A percentile compares a stretch with the other conserved stretches of the same genome.
Conservation (phyloP, 2,329 filamentous ascomycete species). For the Lachnellula cervina region DNA sequence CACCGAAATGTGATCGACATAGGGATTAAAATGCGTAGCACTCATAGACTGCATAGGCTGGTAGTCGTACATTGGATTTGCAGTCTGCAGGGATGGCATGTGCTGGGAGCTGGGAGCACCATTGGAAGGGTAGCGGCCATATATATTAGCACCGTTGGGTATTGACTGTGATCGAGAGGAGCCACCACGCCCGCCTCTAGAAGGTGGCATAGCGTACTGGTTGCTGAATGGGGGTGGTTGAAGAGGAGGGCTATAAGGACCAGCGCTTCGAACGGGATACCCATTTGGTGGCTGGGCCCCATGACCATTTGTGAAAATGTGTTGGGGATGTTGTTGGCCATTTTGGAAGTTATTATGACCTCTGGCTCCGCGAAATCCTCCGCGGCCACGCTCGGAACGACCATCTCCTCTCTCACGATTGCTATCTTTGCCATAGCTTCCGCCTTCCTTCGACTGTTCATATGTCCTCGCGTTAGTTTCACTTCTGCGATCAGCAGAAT, state of each 20-base stretch:
- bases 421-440: slow-evolving; percentile 22
- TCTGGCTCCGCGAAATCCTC: slow-evolving; percentile 41
- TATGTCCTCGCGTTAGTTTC: slow-evolving; percentile 25
- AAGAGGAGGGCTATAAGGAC: slow-evolving; percentile 34
- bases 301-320: slow-evolving; percentile 38
- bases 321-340: slow-evolving; percentile 28
- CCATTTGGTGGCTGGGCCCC: slow-evolving; percentile 25
- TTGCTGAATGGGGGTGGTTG: slow-evolving; percentile 33
- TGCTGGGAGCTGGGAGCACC: slow-evolving; percentile 31
- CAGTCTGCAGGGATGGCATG: slow-evolving; percentile 41
- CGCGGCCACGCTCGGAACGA: slow-evolving; percentile 39
- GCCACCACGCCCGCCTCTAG: slow-evolving; percentile 44
- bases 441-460: slow-evolving; percentile 28
- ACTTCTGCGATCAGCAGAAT: slow-evolving; percentile 26
- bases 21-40: slow-evolving; percentile 53
- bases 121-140: slow-evolving; percentile 38
- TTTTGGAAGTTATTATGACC: slow-evolving; percentile 33
- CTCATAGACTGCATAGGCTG: slow-evolving; percentile 50
- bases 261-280: slow-evolving; percentile 24
- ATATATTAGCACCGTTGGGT: slow-evolving; percentile 45
- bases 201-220: slow-evolving; percentile 28
- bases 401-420: slow-evolving; percentile 34
- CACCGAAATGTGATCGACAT: slow-evolving; percentile 51
- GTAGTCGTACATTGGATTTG: slow-evolving; percentile 54
- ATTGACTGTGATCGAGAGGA: slow-evolving; percentile 56